These are phyloP conservation scores for Rhinocladiella mackenziei DNA, from an alignment of 2,329 filamentous ascomycete species.

Conservation along the genomic window DNA sequence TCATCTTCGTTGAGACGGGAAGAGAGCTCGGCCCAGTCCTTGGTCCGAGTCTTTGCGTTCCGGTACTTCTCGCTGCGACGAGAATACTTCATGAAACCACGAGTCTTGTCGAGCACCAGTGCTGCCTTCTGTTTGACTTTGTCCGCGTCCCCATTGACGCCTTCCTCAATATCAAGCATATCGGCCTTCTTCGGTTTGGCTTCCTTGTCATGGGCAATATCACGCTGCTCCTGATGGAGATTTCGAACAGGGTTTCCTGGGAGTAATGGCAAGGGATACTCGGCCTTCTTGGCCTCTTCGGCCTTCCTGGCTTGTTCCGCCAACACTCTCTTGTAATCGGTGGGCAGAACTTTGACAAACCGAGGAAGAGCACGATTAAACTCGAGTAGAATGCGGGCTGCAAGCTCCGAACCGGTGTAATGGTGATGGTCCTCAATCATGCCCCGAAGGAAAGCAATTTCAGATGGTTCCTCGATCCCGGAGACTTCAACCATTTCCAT, in stretches of 20 bases:
- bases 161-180: conserved; percentile 85
- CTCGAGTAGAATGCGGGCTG: conserved; percentile 88
- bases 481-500: conserved; percentile 95
- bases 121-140: conserved; percentile 86
- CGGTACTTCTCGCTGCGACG: conserved; percentile 92
- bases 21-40: conserved; percentile 91
- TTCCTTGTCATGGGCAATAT: conserved; percentile 57
- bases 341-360: conserved; percentile 89
- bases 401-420: conserved; percentile 93
- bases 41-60: conserved; percentile 73
- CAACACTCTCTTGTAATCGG: conserved; percentile 93
- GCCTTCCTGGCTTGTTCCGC: conserved; percentile 80
- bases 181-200: conserved; percentile 66
- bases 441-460: conserved; percentile 85
- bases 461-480: conserved; percentile 74
- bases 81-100: conserved; percentile 95
- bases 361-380: conserved; percentile 86
- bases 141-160: conserved; percentile 68
- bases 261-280: conserved; percentile 75
- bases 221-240: conserved; percentile 51
- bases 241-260: conserved; percentile 60
- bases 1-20: conserved; percentile 86
- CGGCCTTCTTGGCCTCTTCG: conserved; percentile 75
- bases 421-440: conserved; percentile 96
- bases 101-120: conserved; percentile 93